Percentiles rank a stretch among this genome's conserved stretches.
Evolutionary conservation across 164 flowering plant species (phyloP).

Genomic region (Warburgia ugandensis): DNA sequence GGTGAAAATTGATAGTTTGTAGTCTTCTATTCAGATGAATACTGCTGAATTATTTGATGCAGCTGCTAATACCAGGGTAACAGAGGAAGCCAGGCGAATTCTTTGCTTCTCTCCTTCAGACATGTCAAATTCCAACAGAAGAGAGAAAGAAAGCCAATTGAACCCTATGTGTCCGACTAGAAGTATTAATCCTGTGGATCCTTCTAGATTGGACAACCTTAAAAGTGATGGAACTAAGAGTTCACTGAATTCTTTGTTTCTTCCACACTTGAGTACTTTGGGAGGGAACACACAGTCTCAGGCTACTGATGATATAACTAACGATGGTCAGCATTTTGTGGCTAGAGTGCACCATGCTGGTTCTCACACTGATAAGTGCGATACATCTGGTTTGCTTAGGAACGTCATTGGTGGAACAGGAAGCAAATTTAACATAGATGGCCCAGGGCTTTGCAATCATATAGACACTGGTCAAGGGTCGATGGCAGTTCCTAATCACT

Average conservation of each 20-base stretch:
- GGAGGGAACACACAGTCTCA: constrained; percentile 15
- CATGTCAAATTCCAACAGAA: constrained; percentile 9
- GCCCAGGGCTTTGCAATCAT: constrained; percentile 12
- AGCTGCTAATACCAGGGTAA: constrained; percentile 20
- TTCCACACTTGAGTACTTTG: constrained; percentile 13
- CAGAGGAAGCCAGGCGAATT: constrained; percentile 21
- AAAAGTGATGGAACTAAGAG: constrained; percentile 19
- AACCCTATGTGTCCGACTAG: constrained; percentile 14
- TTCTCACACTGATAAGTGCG: constrained; percentile 17
- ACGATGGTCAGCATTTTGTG: constrained; percentile 16
- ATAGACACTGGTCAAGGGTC: constrained; percentile 20
- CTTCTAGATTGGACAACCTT: constrained; percentile 10
- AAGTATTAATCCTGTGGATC: constrained; percentile 10
- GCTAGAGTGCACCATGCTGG: constrained; percentile 13
- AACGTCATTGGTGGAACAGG: constrained; percentile 12
- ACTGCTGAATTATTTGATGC: constrained; percentile 20
- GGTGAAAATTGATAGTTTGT: background rate
- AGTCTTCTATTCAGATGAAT: constrained; percentile 4
- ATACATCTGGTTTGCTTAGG: constrained; percentile 8
- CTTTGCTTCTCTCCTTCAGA: constrained; percentile 14
- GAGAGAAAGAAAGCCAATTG: constrained; percentile 16
- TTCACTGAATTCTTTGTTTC: constrained; percentile 22
- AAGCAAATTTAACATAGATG: constrained; percentile 10
- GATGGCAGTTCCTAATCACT: constrained; percentile 9
- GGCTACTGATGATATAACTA: constrained; percentile 9